A percentile compares a stretch with the other conserved stretches of the same genome.
Conservation (phyloP, 1,284 basidiomycete species). For the Ustilago cynodontis region DNA sequence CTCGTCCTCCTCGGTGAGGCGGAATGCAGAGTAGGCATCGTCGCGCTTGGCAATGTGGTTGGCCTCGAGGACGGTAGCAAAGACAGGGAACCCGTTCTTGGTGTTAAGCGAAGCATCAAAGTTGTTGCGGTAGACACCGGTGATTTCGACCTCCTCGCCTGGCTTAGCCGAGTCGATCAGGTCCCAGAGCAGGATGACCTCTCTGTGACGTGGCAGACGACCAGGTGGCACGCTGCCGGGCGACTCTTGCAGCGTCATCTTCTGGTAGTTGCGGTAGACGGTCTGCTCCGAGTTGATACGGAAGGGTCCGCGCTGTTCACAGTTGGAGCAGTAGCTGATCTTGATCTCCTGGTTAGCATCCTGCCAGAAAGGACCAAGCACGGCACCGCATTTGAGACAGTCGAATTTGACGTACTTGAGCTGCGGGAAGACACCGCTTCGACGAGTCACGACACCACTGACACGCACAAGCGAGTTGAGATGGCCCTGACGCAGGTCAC, state of each 20-base stretch:
- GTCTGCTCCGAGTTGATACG: constrained; percentile 98
- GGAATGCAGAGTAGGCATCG: constrained; percentile 90
- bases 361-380: constrained; percentile 96
- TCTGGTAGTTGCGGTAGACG: constrained; percentile 98
- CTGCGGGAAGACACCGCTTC: constrained; percentile 97
- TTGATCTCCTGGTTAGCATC: constrained; percentile 93
- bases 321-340: constrained; percentile 86
- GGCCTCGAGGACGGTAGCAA: constrained; percentile 96
- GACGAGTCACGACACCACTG: constrained; percentile 94
- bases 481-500: constrained; percentile 91
- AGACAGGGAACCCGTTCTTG: constrained; percentile 99
- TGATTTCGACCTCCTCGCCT: constrained; percentile 93
- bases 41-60: constrained; percentile 93
- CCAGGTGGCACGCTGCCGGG: constrained; percentile 98
- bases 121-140: constrained; percentile 98
- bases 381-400: constrained; percentile 83
- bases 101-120: constrained; percentile 97
- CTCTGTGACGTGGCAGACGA: constrained; percentile 92
- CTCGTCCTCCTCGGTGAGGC: constrained; percentile 96
- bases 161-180: constrained; percentile 97
- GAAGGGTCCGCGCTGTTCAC: constrained; percentile 94
- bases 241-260: constrained; percentile 97
- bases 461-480: constrained; percentile 96
- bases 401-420: constrained; percentile 99
- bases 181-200: constrained; percentile 97